Base-by-base conservation (phyloP, 495 filamentous ascomycete genomes). In the Melanomma pulvis-pyrius region DNA sequence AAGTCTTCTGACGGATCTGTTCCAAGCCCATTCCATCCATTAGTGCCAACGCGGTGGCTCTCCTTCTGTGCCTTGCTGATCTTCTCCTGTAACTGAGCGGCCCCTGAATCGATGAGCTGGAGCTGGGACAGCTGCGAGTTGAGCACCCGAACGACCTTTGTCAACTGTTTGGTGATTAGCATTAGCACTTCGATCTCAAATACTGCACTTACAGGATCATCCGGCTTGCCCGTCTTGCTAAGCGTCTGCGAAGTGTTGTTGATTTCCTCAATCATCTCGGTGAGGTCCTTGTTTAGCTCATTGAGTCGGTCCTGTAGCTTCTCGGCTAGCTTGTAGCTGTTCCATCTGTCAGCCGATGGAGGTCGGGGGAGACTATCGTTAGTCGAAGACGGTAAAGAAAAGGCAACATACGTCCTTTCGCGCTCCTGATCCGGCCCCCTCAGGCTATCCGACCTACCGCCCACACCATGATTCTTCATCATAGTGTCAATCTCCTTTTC, bases 241-340 rank as follows among this genome's bases (percentile, higher is more conserved):
- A 99, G 80, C 5, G 85, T 89, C 26, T 89, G 82, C 9, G 88
- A 92, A 51, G 92, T 92, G 61, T 86, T 85, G 73, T 99, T 99
- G 73, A 98, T 94, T 77, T 97, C 94, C 73, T 96, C 92, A 73
- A 99, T 96, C 92, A 99, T 97, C 77, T 88, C 90, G 44, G 83
- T 83, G 54, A 98, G 79, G 75, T 96, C 92, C 75, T 89, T 91
- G 76, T 91, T 91, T 89, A 96, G 96, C 59, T 92, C 90, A 46
- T 92, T 91, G 71, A 98, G 76, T 56, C 87, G 84, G 71, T 96
- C 91, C 1, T 90, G 90, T 48, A 98, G 82, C 76, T 90, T 92
- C 81, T 97, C 93, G 12, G 94, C 94, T 25, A 93, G 76, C 81
- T 76, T 76, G 72, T 77, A 78, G 24, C 75, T 77, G 59, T 63